Conservation (phyloP, 2,329 filamentous ascomycete species). For the Salinomyces thailandicus region DNA sequence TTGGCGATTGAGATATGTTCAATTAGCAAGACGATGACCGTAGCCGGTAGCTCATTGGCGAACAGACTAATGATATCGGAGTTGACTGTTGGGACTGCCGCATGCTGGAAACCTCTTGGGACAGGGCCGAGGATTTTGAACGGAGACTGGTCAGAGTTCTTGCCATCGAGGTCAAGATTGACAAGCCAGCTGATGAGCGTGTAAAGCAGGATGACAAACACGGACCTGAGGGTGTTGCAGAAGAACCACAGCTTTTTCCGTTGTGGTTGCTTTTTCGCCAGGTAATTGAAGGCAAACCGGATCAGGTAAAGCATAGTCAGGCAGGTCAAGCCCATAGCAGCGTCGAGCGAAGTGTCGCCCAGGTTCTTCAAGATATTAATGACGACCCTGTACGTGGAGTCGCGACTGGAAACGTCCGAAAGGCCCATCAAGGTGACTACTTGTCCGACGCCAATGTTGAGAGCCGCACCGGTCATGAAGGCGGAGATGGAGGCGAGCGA, state of each 20-base stretch:
- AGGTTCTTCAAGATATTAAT: conserved; percentile 73
- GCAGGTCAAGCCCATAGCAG: conserved; percentile 78
- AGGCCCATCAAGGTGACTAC: conserved; percentile 74
- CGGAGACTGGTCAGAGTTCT: conserved; percentile 32
- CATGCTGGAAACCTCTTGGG: conserved; percentile 76
- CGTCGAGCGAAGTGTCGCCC: conserved; percentile 58
- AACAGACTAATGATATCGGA: conserved; percentile 57
- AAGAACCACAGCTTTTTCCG: conserved; percentile 77
- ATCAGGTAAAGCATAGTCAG: conserved; percentile 68
- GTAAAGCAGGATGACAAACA: conserved; percentile 84
- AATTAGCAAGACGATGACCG: conserved; percentile 87
- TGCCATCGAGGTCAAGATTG: conserved; percentile 51
- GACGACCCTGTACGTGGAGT: conserved; percentile 68
- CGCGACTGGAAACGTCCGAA: conserved; percentile 47
- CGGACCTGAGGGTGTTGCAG: conserved; percentile 77
- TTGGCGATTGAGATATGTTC: conserved; percentile 97
- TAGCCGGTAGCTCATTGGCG: conserved; percentile 63
- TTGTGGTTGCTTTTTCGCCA: conserved; percentile 58
- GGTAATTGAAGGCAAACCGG: conserved; percentile 52
- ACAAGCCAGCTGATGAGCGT: conserved; percentile 81
- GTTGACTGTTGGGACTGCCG: conserved; percentile 61
- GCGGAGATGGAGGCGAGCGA: conserved; percentile 81
- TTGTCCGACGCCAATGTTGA: conserved; percentile 80
- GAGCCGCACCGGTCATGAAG: conserved; percentile 92
- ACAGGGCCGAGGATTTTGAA: conserved; percentile 69